Conservation (phyloP, 768 basidiomycete species). For the Daedaleopsis sinensis region DNA sequence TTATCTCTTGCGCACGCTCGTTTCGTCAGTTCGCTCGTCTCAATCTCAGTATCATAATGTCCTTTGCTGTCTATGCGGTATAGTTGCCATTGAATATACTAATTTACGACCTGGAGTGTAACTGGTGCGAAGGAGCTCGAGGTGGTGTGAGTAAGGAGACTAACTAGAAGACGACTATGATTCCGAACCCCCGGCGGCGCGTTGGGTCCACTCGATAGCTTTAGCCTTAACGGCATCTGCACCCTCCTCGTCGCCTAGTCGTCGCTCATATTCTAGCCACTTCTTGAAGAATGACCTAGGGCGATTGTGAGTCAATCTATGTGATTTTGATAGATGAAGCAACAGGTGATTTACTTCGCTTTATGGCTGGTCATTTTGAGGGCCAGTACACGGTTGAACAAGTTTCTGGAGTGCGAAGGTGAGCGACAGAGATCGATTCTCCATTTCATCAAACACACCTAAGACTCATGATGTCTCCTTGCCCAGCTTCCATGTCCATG, state of each 20-base stretch:
- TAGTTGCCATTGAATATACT: slow-evolving; percentile 31
- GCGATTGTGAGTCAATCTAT: slow-evolving; percentile 1
- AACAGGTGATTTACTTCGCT: slow-evolving; percentile 76
- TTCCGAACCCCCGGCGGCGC: slow-evolving; percentile 47
- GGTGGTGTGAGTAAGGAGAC: slow-evolving; percentile 3
- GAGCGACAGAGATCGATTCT: background rate
- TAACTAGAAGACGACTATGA: slow-evolving; percentile 25
- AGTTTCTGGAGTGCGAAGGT: slow-evolving; percentile 48
- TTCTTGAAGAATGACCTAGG: slow-evolving; percentile 94
- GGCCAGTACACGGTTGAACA: slow-evolving; percentile 85
- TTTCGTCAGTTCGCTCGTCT: slow-evolving; percentile 34
- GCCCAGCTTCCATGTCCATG: slow-evolving; percentile 92
- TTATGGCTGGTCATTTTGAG: slow-evolving; percentile 93
- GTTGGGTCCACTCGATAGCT: slow-evolving; percentile 90
- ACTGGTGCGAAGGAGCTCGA: background rate
- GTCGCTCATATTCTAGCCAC: slow-evolving; percentile 88
- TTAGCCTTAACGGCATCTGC: slow-evolving; percentile 80
- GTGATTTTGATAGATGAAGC: background rate
- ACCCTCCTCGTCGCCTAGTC: slow-evolving; percentile 77
- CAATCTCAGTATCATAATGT: slow-evolving; percentile 24
- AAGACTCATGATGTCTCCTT: slow-evolving; percentile 76
- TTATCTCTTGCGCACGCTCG: slow-evolving; percentile 46
- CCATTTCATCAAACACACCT: slow-evolving; percentile 48
- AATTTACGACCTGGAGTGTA: slow-evolving; percentile 10
- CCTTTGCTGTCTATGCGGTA: slow-evolving; percentile 38